A percentile compares a stretch with the other conserved stretches of the same genome.
These are phyloP conservation scores for Geotrichum siamense DNA, from an alignment of 1,139 yeast species.

Conservation along the genomic window DNA sequence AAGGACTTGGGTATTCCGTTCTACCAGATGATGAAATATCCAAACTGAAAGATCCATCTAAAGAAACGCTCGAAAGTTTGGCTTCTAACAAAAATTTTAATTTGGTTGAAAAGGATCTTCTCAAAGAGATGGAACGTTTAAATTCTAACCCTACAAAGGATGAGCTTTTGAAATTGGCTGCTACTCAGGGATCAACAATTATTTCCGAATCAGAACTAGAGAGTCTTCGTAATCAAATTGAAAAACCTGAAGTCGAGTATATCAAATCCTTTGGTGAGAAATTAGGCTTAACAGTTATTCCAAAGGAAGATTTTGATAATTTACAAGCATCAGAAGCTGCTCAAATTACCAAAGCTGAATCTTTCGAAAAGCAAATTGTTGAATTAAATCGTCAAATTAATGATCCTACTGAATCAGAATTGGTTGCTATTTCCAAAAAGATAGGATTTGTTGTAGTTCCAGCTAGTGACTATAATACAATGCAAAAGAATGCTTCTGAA, in stretches of 20 bases:
- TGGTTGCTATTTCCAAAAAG: constrained; percentile 33
- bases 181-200: constrained; percentile 43
- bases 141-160: constrained; percentile 23
- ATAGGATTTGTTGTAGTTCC: constrained; percentile 38
- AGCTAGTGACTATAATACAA: constrained; percentile 32
- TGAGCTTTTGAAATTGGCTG: constrained; percentile 44
- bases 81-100: constrained; percentile 28
- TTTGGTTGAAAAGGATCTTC: constrained; percentile 11
- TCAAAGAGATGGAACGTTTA: constrained; percentile 15
- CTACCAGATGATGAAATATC: constrained; percentile 8
- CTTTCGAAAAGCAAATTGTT: constrained; percentile 27
- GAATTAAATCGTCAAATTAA: constrained; percentile 22
- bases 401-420: constrained; percentile 30
- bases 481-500: constrained; percentile 25
- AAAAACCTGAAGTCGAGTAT: constrained; percentile 16
- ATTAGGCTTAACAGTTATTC: constrained; percentile 39
- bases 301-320: constrained; percentile 29
- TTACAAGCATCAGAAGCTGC: constrained; percentile 15
- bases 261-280: constrained; percentile 10
- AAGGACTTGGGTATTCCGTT: constrained; percentile 9
- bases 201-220: constrained; percentile 38
- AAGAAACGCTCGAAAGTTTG: constrained; percentile 27
- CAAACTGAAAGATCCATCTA: constrained; percentile 25
- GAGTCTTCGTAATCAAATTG: constrained; percentile 14
- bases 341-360: too few relatives aligned